Base-by-base conservation (phyloP, 768 basidiomycete species). In the Boletus sp. region DNA sequence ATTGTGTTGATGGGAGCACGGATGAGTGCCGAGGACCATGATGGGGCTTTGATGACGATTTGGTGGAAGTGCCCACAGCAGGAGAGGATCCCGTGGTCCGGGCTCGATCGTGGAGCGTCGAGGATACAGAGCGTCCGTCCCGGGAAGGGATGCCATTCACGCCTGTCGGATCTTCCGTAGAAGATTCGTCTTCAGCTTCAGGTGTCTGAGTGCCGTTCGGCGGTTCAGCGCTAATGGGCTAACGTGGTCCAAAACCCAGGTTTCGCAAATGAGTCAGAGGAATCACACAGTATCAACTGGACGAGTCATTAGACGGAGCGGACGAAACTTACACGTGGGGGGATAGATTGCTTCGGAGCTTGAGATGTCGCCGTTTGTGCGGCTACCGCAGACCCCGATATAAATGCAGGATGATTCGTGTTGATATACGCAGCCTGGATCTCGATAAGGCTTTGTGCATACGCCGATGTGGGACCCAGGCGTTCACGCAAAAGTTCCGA, bases 341-440 rank as follows among this genome's bases (percentile, higher is more conserved):
- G 77, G 37, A 72, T 69, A 48, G 71, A 72, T 24, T 77, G 77
- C 64, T 73, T 79, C 45, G 81, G 77, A 28, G 67, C 64, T 72
- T 78, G 67, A 28, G 71, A 59, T 17, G 71, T 69, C 30, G 75
- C 71, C 51, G 83, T 78, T 62, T 83, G 80, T 50, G 84, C 79
- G 56, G 84, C 83, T 10, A 78, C 69, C 42, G 89, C 83, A 36
- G 90, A 90, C 10, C 90, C 89, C 18, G 88, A 79, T 55, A 95
- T 87, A 73, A 98, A 98, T 33, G 91, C 83, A 7, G 97, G 97
- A 70, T 99, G 97, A 71, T 98, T 98, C 55, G 95, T 98, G 72
- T 99, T 99, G 80, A 99, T 98, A 70, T 99, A 99, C 11, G 97
- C 95, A 1, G 94, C 94, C 73, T 99, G 97, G 48, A 99, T 99